Percentiles rank a stretch among this genome's conserved stretches.
Conservation (phyloP, 768 basidiomycete species). For the Termitomyces bulborhizus region DNA sequence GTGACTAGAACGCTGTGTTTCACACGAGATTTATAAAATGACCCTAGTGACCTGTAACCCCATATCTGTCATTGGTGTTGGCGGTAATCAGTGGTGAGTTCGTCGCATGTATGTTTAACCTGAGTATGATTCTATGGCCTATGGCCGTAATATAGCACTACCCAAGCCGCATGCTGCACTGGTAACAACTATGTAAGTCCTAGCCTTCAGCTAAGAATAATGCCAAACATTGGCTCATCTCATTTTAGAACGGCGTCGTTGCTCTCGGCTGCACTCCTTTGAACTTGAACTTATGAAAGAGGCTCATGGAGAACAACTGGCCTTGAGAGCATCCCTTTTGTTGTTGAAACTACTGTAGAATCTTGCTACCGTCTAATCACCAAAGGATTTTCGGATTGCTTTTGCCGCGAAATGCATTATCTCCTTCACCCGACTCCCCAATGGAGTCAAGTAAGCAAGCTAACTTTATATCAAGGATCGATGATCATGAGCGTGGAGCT, state of each 20-base stretch:
- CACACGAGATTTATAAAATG: neutral
- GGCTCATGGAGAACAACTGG: no score
- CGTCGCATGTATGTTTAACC: neutral
- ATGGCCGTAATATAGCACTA: neutral
- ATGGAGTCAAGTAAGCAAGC: no score
- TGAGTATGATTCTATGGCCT: neutral
- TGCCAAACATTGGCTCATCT: neutral
- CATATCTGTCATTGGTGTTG: constrained; percentile 5
- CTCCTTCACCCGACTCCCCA: no score
- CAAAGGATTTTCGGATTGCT: no score
- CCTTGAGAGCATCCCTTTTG: no score
- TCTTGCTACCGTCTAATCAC: no score
- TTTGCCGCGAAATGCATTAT: no score
- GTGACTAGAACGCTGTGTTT: no score
- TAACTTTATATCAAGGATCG: no score
- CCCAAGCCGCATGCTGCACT: constrained; percentile 16
- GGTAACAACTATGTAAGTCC: constrained; percentile 14
- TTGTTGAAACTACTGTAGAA: no score
- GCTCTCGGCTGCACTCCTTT: constrained; percentile 8
- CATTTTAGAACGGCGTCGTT: constrained; percentile 3
- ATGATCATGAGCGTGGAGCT: no score
- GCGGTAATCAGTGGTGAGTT: constrained; percentile 12
- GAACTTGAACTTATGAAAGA: neutral
- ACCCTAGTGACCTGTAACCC: constrained; percentile 10
- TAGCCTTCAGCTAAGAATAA: neutral